phyloP scores from a whole-genome alignment of 2,329 filamentous ascomycete genomes.

The Talaromyces sp. region DNA sequence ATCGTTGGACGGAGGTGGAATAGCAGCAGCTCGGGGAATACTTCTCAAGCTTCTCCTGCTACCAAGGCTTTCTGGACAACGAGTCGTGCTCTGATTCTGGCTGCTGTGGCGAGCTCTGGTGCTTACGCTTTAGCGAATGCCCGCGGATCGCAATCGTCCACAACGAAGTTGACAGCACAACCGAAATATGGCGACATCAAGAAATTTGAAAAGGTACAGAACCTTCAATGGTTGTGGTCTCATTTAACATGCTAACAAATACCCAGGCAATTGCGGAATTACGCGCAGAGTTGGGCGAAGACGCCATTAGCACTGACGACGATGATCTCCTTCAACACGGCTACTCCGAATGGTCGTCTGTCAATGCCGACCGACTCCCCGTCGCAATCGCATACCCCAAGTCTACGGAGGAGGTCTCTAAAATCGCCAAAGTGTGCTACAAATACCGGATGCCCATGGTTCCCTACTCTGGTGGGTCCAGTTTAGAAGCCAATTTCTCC shows the following conservation, averaged over 20 bases:
- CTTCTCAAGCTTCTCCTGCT: slow-evolving; percentile 10
- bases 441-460: slow-evolving; percentile 79
- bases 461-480: slow-evolving; percentile 79
- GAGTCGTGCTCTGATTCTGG: slow-evolving; percentile 43
- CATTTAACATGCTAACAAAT: neutral
- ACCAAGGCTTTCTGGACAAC: slow-evolving; percentile 39
- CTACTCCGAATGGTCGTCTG: slow-evolving; percentile 66
- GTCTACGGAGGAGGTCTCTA: slow-evolving; percentile 59
- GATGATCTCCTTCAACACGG: slow-evolving; percentile 61
- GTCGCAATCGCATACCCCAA: slow-evolving; percentile 62
- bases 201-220: slow-evolving; percentile 35
- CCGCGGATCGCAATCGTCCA: slow-evolving; percentile 22
- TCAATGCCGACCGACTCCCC: slow-evolving; percentile 60
- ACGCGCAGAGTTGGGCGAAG: slow-evolving; percentile 48
- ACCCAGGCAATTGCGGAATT: slow-evolving; percentile 54
- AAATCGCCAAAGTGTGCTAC: slow-evolving; percentile 66
- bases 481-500: slow-evolving; percentile 84
- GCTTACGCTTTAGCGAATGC: slow-evolving; percentile 48
- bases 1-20: slow-evolving; percentile 9
- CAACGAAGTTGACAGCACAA: neutral
- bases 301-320: slow-evolving; percentile 58
- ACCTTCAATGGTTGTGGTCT: neutral
- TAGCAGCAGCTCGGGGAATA: slow-evolving; percentile 10
- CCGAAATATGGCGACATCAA: slow-evolving; percentile 34
- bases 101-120: slow-evolving; percentile 47